phyloP scores from a whole-genome alignment of 2,329 filamentous ascomycete species.

The Colletotrichum filicis region DNA sequence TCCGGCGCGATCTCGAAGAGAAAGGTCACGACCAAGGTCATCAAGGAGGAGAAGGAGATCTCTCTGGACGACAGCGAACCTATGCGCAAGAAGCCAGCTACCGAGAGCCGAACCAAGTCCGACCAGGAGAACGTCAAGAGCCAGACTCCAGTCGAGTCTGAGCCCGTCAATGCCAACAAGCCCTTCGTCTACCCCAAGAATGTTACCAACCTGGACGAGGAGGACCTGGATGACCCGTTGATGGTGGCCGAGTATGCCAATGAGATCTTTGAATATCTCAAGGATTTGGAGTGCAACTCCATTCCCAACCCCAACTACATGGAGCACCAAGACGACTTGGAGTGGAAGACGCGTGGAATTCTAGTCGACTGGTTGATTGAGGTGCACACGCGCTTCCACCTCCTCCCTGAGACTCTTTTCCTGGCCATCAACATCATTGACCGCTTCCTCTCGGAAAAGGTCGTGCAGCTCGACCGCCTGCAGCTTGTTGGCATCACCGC shows the following conservation, averaged over 20 bases:
- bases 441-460: slow-evolving; percentile 94
- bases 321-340: slow-evolving; percentile 90
- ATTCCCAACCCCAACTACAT: slow-evolving; percentile 95
- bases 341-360: slow-evolving; percentile 99
- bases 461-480: slow-evolving; percentile 94
- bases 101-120: slow-evolving; percentile 45
- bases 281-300: slow-evolving; percentile 81
- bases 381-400: slow-evolving; percentile 95
- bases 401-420: slow-evolving; percentile 96
- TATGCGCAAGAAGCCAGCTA: slow-evolving; percentile 70
- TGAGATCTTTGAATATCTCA: slow-evolving; percentile 97
- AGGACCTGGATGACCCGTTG: slow-evolving; percentile 91
- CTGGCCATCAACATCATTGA: slow-evolving; percentile 98
- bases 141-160: slow-evolving; percentile 20
- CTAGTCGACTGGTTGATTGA: slow-evolving; percentile 98
- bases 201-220: slow-evolving; percentile 79
- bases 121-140: slow-evolving; percentile 33
- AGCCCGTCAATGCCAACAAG: slow-evolving; percentile 39
- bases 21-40: slow-evolving; percentile 66
- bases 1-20: slow-evolving; percentile 69
- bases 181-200: slow-evolving; percentile 38
- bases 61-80: slow-evolving; percentile 73
- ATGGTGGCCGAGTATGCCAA: slow-evolving; percentile 98
- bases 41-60: slow-evolving; percentile 75
- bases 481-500: slow-evolving; percentile 97